These are phyloP conservation scores for Ustilago nuda DNA, from an alignment of 1,284 basidiomycete genomes.

Conservation along the genomic window DNA sequence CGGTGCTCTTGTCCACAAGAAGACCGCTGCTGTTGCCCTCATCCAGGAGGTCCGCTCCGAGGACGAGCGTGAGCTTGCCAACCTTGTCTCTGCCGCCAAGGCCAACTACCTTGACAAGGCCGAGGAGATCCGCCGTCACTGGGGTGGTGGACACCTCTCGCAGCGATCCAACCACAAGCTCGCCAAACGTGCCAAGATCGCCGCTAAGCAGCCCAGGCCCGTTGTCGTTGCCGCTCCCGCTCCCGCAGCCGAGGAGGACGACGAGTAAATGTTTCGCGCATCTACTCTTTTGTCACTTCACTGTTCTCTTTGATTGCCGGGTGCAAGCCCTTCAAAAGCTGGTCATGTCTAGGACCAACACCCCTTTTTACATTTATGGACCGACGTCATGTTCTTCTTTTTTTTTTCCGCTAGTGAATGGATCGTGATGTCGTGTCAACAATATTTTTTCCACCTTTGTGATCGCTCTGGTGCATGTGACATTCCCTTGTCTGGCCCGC, in stretches of 20 bases:
- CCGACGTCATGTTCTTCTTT: conserved; percentile 40
- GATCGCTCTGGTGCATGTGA: conserved; percentile 19
- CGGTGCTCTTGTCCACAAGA: conserved; percentile 96
- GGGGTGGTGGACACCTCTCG: conserved; percentile 96
- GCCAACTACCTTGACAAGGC: conserved; percentile 96
- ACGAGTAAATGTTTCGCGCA: conserved; percentile 47
- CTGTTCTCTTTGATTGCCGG: conserved; percentile 7
- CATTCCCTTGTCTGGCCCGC: conserved; percentile 5
- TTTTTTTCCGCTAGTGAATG: conserved; percentile 34
- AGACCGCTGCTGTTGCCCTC: conserved; percentile 90
- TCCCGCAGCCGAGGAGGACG: conserved; percentile 41
- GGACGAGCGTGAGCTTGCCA: conserved; percentile 92
- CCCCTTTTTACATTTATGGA: conserved; percentile 18
- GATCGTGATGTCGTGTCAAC: conserved; percentile 34
- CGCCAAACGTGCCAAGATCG: conserved; percentile 91
- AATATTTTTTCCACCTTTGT: conserved; percentile 15
- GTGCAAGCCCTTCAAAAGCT: conserved; percentile 38
- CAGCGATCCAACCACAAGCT: conserved; percentile 93
- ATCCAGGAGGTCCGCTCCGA: conserved; percentile 94
- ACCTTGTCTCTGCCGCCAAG: conserved; percentile 91
- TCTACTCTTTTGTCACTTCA: conserved; percentile 18
- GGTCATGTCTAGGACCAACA: conserved; percentile 34
- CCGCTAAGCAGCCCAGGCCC: conserved; percentile 71
- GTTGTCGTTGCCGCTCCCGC: conserved; percentile 37
- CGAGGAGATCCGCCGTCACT: conserved; percentile 88